These are phyloP conservation scores for Porogramme epimiltina DNA, from an alignment of 1,284 basidiomycete genomes.

Conservation along the genomic window DNA sequence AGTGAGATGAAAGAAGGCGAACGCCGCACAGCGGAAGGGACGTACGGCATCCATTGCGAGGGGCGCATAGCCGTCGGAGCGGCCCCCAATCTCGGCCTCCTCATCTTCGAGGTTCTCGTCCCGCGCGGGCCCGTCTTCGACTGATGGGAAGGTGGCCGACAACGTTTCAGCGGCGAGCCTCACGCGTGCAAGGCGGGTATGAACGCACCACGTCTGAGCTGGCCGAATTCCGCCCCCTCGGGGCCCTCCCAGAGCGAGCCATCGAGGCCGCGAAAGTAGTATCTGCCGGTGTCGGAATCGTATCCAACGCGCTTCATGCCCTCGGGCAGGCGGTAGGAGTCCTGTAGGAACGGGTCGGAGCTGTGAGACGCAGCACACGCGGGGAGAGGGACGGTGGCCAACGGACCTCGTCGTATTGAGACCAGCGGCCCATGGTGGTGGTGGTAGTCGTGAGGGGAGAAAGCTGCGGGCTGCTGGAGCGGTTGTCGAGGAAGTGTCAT, in stretches of 20 bases:
- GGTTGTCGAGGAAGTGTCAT: slow-evolving; percentile 2
- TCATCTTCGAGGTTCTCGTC: slow-evolving; percentile 27
- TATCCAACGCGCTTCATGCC: slow-evolving; percentile 46
- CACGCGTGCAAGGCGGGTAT: slow-evolving; percentile 3
- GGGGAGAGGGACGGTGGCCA: not conserved
- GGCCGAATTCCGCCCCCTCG: slow-evolving; percentile 37
- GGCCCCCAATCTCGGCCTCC: slow-evolving; percentile 58
- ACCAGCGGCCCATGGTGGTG: slow-evolving; percentile 40
- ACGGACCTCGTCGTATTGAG: slow-evolving; percentile 42
- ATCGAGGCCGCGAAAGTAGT: slow-evolving; percentile 36
- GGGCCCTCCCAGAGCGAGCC: slow-evolving; percentile 40
- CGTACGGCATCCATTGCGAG: slow-evolving; percentile 56
- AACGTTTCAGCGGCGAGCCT: not conserved
- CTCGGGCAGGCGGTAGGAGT: slow-evolving; percentile 42
- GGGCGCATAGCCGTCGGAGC: slow-evolving; percentile 58
- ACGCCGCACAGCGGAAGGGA: slow-evolving; percentile 7
- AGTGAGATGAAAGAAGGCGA: not conserved
- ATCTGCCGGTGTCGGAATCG: slow-evolving; percentile 43
- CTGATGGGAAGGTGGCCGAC: not conserved
- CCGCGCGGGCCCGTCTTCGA: not conserved
- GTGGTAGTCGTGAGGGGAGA: slow-evolving; percentile 17
- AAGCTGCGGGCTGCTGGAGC: not conserved
- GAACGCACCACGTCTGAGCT: slow-evolving; percentile 37
- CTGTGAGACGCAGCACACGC: slow-evolving; percentile 2
- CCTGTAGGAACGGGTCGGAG: slow-evolving; percentile 28